phyloP scores from a whole-genome alignment of 768 basidiomycete species.

The Chlorophyllum brunneum region DNA sequence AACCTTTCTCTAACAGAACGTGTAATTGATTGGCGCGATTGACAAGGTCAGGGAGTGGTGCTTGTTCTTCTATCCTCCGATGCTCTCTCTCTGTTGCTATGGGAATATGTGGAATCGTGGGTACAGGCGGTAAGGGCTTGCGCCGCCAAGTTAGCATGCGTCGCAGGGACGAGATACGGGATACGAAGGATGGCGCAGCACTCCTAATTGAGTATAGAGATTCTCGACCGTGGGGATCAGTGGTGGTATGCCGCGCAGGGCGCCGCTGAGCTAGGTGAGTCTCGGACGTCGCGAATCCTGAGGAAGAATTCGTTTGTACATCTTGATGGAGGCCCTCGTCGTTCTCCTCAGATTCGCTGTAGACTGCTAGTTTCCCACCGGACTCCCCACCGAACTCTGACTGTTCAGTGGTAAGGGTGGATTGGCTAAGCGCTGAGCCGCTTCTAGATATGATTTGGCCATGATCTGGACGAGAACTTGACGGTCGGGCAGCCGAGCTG shows the following conservation, averaged over 20 bases:
- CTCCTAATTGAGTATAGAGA: slow-evolving; percentile 47
- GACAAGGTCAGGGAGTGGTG: slow-evolving; percentile 50
- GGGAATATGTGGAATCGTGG: slow-evolving; percentile 44
- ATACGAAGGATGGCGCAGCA: slow-evolving; percentile 48
- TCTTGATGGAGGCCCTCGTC: not conserved
- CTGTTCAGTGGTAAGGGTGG: not conserved
- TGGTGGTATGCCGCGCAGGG: not conserved
- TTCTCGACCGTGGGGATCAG: slow-evolving; percentile 23
- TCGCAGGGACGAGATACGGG: slow-evolving; percentile 39
- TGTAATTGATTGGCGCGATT: slow-evolving; percentile 46
- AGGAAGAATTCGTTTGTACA: not conserved
- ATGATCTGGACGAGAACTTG: not conserved
- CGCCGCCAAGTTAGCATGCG: slow-evolving; percentile 39
- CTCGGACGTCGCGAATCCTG: not conserved
- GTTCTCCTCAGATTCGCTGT: slow-evolving; percentile 1
- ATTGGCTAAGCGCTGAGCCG: not conserved
- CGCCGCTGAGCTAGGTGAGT: not conserved
- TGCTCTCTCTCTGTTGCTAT: slow-evolving; percentile 37
- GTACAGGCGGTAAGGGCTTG: slow-evolving; percentile 61
- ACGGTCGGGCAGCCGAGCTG: not conserved
- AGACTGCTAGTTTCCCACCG: not conserved
- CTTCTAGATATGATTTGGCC: not conserved
- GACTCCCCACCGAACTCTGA: not conserved
- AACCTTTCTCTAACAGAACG: slow-evolving; percentile 49
- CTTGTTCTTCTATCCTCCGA: slow-evolving; percentile 39